These are phyloP conservation scores for Cicer bijugum DNA, from an alignment of 306 rosid species.

Conservation along the genomic window DNA sequence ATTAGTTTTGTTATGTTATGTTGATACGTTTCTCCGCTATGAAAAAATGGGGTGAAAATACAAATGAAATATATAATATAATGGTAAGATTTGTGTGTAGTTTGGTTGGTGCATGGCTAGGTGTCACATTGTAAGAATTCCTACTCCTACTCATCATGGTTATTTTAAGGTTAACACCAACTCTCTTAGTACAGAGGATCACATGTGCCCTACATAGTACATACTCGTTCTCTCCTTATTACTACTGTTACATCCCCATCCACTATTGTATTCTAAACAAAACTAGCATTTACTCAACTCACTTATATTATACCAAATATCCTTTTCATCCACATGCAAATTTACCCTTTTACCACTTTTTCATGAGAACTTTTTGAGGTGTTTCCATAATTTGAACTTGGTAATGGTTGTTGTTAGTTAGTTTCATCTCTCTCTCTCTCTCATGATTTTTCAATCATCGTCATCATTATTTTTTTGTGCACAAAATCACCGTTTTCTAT, in stretches of 20 bases:
- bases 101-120: not conserved
- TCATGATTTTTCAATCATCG: not conserved
- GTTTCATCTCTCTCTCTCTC: not conserved
- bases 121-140: constrained; percentile 12
- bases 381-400: constrained; percentile 10
- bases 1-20: too few species aligned
- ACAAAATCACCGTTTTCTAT: not conserved
- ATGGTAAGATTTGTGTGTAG: too few species aligned
- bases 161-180: not conserved
- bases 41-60: too few species aligned
- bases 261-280: not conserved
- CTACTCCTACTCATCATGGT: not conserved
- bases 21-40: too few species aligned
- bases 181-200: constrained; percentile 1
- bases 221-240: constrained; percentile 34
- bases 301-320: not conserved
- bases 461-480: not conserved
- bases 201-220: constrained; percentile 41
- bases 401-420: not conserved
- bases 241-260: not conserved
- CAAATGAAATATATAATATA: too few species aligned
- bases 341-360: not conserved
- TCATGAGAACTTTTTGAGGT: constrained; percentile 21
- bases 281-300: not conserved
- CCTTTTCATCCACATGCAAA: constrained; percentile 17